phyloP scores from a whole-genome alignment of 768 basidiomycete genomes.

The Russula foetens region DNA sequence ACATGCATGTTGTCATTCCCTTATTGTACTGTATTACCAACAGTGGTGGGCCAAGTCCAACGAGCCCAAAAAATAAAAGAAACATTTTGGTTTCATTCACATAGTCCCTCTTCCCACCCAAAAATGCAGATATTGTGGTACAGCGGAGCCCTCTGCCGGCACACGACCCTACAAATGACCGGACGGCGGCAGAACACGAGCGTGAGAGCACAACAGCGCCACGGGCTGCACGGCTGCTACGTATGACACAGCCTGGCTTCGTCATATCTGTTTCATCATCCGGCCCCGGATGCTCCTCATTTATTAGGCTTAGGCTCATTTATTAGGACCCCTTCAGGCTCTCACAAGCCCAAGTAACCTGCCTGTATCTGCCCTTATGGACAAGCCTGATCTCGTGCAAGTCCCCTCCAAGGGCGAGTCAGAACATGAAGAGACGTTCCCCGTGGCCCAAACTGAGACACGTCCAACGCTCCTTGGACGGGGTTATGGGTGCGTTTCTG shows the following conservation, averaged over 20 bases:
- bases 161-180: no score
- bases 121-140: not conserved
- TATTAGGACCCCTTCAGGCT: no score
- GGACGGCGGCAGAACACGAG: not conserved
- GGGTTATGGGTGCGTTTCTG: conserved; percentile 1
- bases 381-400: not conserved
- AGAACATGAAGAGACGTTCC: not conserved
- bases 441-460: not conserved
- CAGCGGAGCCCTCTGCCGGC: not conserved
- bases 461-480: not conserved
- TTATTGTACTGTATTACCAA: no score
- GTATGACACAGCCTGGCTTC: no score
- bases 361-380: no score
- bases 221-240: no score
- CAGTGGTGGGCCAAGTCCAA: no score
- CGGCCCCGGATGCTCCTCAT: not conserved
- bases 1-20: no score
- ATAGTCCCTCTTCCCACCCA: not conserved
- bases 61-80: no score
- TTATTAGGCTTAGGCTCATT: no score
- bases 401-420: not conserved
- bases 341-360: no score
- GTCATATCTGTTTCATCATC: conserved; percentile 10
- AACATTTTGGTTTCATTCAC: not conserved
- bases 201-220: not conserved